Evolutionary conservation across 306 rosid genomes (phyloP).

Genomic region (Benincasa hispida): DNA sequence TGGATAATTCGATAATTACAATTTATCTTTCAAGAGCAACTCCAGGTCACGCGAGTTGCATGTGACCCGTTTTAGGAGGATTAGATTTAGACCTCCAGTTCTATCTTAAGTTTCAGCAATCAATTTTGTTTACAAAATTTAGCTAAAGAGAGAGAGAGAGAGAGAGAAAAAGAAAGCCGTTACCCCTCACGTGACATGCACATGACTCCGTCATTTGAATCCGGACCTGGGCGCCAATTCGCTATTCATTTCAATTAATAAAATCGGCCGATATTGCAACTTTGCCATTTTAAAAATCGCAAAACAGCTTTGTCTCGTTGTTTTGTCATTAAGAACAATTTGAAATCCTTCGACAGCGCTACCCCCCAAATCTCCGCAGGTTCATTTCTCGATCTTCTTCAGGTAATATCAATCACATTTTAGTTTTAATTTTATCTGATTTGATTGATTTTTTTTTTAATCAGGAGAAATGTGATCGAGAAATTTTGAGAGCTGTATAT

Average conservation of each 20-base stretch:
- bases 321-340: conserved; percentile 6
- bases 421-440: not conserved
- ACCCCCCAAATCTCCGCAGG: not conserved
- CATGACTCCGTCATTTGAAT: conserved; percentile 10
- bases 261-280: not conserved
- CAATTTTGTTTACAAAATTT: not conserved
- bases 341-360: not conserved
- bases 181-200: not conserved
- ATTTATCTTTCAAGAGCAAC: not conserved
- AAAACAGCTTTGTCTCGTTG: not conserved
- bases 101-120: not conserved
- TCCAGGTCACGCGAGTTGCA: conserved; percentile 1
- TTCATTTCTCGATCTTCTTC: conserved; percentile 3
- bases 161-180: not conserved
- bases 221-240: conserved; percentile 7
- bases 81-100: not conserved
- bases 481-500: not conserved
- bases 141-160: not conserved
- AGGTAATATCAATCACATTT: conserved; percentile 14
- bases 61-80: not conserved
- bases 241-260: not conserved
- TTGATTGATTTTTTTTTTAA: not conserved
- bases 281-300: not conserved
- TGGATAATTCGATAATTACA: not conserved
- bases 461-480: conserved; percentile 4